phyloP scores from a whole-genome alignment of 257 asterid genomes.

The Petrea volubilis region DNA sequence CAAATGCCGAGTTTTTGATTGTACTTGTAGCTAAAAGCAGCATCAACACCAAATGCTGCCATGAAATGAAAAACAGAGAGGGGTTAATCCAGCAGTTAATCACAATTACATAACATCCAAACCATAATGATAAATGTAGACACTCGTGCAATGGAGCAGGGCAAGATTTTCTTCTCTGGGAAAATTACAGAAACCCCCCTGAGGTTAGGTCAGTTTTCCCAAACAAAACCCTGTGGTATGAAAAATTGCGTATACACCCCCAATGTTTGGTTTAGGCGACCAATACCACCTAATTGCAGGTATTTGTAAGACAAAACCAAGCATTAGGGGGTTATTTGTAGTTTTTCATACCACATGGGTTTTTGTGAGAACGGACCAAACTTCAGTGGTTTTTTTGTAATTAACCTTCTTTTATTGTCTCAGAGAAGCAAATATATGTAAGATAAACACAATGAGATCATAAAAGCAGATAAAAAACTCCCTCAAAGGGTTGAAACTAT shows the following conservation, averaged over 20 bases:
- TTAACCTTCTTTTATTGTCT: not conserved
- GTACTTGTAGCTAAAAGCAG: slow-evolving; percentile 91
- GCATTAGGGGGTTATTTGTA: too few species aligned
- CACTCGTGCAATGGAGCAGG: slow-evolving; percentile 3
- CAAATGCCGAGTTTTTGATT: slow-evolving; percentile 80
- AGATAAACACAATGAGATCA: not conserved
- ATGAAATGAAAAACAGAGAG: slow-evolving; percentile 16
- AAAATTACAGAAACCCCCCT: too few species aligned
- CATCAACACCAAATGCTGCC: slow-evolving; percentile 95
- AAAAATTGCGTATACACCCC: too few species aligned
- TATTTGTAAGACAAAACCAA: too few species aligned
- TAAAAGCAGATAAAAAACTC: not conserved
- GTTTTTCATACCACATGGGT: too few species aligned
- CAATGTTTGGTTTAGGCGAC: too few species aligned
- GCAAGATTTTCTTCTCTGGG: not conserved
- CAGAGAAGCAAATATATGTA: not conserved
- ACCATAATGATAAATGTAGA: not conserved
- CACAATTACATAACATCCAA: slow-evolving; percentile 7
- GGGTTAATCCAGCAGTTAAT: slow-evolving; percentile 15
- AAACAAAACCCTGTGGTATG: too few species aligned
- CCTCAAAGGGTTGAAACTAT: not conserved
- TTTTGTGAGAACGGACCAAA: too few species aligned
- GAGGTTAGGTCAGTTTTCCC: too few species aligned
- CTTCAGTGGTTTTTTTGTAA: too few species aligned
- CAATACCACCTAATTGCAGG: too few species aligned